Conservation (phyloP, 2,329 filamentous ascomycete genomes). For the Dissoconium aciculare region DNA sequence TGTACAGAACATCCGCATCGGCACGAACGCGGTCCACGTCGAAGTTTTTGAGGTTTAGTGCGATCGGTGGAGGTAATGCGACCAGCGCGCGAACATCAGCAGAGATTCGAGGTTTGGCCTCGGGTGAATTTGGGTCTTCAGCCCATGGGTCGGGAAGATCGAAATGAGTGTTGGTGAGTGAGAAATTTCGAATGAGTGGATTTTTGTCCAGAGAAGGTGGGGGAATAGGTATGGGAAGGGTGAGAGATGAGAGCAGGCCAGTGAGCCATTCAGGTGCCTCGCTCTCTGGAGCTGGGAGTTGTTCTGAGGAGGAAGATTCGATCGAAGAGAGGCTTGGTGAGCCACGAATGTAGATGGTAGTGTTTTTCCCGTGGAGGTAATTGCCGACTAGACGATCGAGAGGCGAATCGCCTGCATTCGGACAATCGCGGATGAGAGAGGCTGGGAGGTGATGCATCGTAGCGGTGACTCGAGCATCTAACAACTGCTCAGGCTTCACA, state of each 20-base stretch:
- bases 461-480: conserved; percentile 56
- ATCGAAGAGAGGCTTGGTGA: too few relatives aligned
- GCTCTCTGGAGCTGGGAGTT: too few relatives aligned
- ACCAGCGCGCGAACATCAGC: conserved; percentile 70
- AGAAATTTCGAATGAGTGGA: conserved; percentile 81
- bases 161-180: conserved; percentile 73
- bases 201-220: conserved; percentile 65
- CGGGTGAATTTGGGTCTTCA: conserved; percentile 56
- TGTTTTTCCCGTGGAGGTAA: conserved; percentile 67
- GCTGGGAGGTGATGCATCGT: conserved; percentile 60
- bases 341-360: conserved; percentile 70
- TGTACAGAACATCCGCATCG: conserved; percentile 65
- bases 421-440: conserved; percentile 57
- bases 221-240: conserved; percentile 69
- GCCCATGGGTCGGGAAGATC: conserved; percentile 67
- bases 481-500: conserved; percentile 51
- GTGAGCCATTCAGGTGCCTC: conserved; percentile 70
- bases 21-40: conserved; percentile 65
- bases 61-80: conserved; percentile 68
- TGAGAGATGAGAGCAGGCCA: conserved; percentile 65
- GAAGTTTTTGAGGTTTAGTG: conserved; percentile 64
- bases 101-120: conserved; percentile 63
- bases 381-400: conserved; percentile 66
- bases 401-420: conserved; percentile 62
- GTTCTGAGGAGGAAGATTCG: too few relatives aligned